A percentile compares a stretch with the other conserved stretches of the same genome.
Conservation (phyloP, 306 rosid species). For the Quillaja saponaria region DNA sequence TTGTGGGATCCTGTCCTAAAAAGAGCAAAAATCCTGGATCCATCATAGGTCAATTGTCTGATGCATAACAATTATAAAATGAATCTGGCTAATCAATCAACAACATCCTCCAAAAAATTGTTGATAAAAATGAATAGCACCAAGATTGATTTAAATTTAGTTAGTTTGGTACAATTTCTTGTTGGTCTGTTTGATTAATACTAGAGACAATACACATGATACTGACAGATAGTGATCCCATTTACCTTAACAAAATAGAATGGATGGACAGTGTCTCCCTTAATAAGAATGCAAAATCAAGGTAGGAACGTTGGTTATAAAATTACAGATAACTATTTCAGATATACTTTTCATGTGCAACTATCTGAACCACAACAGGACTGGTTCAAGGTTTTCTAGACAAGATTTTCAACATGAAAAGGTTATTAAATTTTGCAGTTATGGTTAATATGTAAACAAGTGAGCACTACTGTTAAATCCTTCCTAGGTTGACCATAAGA, state of each 20-base stretch:
- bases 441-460: background rate
- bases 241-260: slow-evolving; percentile 8
- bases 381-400: too few relatives aligned
- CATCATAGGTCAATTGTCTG: too few relatives aligned
- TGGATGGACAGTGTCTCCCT: slow-evolving; percentile 1
- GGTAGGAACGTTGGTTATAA: background rate
- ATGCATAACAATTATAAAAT: background rate
- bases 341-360: background rate
- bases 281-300: background rate
- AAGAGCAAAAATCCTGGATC: too few relatives aligned
- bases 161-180: slow-evolving; percentile 21
- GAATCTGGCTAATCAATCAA: background rate
- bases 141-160: background rate
- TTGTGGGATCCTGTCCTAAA: too few relatives aligned
- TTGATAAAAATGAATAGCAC: too few relatives aligned
- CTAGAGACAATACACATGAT: slow-evolving; percentile 40
- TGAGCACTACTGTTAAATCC: background rate
- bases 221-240: slow-evolving; percentile 24
- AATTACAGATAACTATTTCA: background rate
- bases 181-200: slow-evolving; percentile 24
- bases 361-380: background rate
- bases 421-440: background rate
- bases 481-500: background rate
- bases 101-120: background rate
- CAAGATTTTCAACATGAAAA: background rate